Evolutionary conservation across 768 basidiomycete species (phyloP), one percentile per base, ranked within the genome.

Genomic region (Boletus tylopilopsis): DNA sequence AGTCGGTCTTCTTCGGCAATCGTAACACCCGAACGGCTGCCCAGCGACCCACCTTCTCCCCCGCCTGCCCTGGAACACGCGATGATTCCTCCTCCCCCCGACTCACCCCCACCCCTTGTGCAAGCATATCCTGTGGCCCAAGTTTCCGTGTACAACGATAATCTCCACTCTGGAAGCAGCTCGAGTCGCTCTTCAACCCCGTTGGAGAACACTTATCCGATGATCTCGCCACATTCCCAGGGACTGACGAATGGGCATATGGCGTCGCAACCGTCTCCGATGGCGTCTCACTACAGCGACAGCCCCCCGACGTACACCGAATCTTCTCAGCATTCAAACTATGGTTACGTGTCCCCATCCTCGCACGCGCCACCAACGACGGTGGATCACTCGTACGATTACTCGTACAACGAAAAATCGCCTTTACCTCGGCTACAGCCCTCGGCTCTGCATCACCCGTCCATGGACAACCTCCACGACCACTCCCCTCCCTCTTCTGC

Each of bases 91-190:
- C 69, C 76, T 0, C 76, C 80, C 0, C 80, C 80, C 0, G 76
- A 81, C 38, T 80, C 82, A 0, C 79, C 81, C 0, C 81, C 80
- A 0, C 69, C 77, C 1, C 70, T 83, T 33, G 74, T 75, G 0
- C 78, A 76, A 15, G 80, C 82, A 0, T 69, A 55, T 23, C 25
- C 59, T 11, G 35, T 61, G 2, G 18, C 53, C 3, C 44, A 60
- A 10, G 45, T 68, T 15, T n/a, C 60, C 2, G 43, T 58, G 10
- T 69, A 70, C 45, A 48, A 40, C 0, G 66, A 64, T 8, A 47
- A 45, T 40, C 27, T 69, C 23, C 65, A 67, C 42, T 67, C 73
- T 42, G 69, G 62, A 5, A 66, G 62, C 56, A 65, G 63, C 42
- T 71, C 72, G 8, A 68, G 69, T 50, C 72, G 75, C 23, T 77